Evolutionary conservation across 257 asterid species (phyloP), one percentile per base, ranked within the genome.

Genomic region (Agastache rugosa): DNA sequence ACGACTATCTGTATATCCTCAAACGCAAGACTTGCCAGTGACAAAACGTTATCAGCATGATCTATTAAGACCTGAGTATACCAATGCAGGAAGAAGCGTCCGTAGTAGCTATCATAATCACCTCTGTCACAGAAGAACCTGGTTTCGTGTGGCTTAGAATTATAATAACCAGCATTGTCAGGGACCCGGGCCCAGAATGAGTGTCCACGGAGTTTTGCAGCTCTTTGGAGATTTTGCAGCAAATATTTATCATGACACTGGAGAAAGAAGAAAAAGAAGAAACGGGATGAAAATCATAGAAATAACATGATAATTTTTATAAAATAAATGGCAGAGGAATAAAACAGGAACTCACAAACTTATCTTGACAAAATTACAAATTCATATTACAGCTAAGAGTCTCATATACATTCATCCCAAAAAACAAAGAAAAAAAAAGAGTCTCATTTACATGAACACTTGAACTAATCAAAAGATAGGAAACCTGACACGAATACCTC

Each of bases 221-320:
- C 91, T 72, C 85, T 87, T 70, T 67, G 80, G 50, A 90, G 91
- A 75, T 84, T 83, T 80, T 83, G 87, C 79, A 77, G 73, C 65
- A 83, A 75, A 79, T 86, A 86, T 75, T 87, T 90, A 71, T 88
- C 93, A 55, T 86, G 88, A 72, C 93, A 90, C 96, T 90, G 87
- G 63, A 72, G 44, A 71, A 42, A 74, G 31, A 75, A 11, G 63
- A 27, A 68, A 71, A 42, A 74, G 31, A 75, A 11, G 63, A 27
- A 68, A 37, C 22, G 15, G 37, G 23, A 29, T 29, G 75, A 63
- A 27, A 61, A 69, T 14, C 20, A 48, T 15, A 72, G 67, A 64
- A 14, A 37, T 37, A 41, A 15, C 62, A 51, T n/a, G 53, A 58
- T 50, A 35, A 7, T 15, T 1, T 20, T 47, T 61, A 25, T 58